Evolutionary conservation across 495 filamentous ascomycete genomes (phyloP).

Genomic region (Aspergillus nanangensis): DNA sequence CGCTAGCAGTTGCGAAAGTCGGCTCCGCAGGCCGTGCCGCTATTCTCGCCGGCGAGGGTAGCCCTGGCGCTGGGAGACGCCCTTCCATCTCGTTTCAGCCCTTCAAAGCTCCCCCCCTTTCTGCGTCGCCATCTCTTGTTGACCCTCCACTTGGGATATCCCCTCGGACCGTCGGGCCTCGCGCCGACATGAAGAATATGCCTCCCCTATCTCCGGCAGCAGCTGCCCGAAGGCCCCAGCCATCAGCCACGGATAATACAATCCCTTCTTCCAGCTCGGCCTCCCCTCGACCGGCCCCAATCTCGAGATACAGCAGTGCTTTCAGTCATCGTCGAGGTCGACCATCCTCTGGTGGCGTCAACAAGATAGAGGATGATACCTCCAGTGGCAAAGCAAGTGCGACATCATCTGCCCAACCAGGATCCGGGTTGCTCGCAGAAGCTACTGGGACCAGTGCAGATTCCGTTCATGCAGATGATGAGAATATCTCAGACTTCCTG

Average conservation of each 20-base stretch:
- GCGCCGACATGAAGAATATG: conserved; percentile 60
- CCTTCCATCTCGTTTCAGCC: conserved; percentile 89
- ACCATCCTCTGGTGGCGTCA: conserved; percentile 66
- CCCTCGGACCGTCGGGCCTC: conserved; percentile 54
- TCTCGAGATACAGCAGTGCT: conserved; percentile 71
- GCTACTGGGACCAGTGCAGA: conserved; percentile 69
- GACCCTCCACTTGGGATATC: conserved; percentile 52
- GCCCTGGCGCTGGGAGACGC: conserved; percentile 55
- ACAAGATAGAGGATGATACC: conserved; percentile 76
- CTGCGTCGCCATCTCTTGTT: conserved; percentile 71
- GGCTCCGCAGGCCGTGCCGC: conserved; percentile 58
- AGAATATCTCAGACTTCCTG: conserved; percentile 88
- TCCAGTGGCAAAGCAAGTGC: conserved; percentile 87
- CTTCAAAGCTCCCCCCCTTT: conserved; percentile 92
- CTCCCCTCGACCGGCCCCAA: conserved; percentile 71
- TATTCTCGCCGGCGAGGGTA: conserved; percentile 50
- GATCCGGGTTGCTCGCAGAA: conserved; percentile 78
- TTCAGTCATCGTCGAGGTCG: conserved; percentile 81
- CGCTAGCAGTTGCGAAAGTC: conserved; percentile 54
- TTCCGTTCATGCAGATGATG: conserved; percentile 80
- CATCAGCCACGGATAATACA: conserved; percentile 51
- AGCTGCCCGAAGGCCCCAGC: conserved; percentile 34
- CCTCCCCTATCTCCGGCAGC: conserved; percentile 49
- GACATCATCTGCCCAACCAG: conserved; percentile 80
- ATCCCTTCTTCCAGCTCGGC: conserved; percentile 58